Base-by-base conservation (phyloP, 139 green algal species). In the Pleodorina starrii region DNA sequence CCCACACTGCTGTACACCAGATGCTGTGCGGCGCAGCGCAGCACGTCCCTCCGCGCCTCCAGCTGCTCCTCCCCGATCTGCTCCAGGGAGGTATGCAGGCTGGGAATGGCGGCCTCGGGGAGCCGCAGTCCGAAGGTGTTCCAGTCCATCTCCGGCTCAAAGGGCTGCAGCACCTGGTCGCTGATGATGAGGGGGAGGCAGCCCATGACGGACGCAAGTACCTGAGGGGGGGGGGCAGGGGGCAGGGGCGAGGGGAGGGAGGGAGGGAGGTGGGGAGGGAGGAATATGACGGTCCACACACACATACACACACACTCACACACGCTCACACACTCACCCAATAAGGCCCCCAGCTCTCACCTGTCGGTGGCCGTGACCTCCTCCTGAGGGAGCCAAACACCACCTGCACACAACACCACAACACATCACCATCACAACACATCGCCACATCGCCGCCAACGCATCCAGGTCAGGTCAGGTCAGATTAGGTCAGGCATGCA, bases 341-440 rank as follows among this genome's bases (percentile, higher is more conserved):
- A 60, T 27, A 14, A 60, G 51, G 51, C 54, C 7, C 29, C 54
- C 54, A 66, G 54, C 54, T 25, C 54, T 5, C 23, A 93, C 88
- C 84, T 93, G 90, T 2, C 90, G 73, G 66, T 93, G 83, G 16
- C 90, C 90, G 29, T 93, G 90, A 42, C 90, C 90, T 7, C 90
- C 90, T 4, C 90, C 90, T 1, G 90, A 91, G 16, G 90, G 90
- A 9, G 90, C 81, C 43, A 93, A 73, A 66, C 90, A 93, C 80
- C 89, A 88, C 63, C 82, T 88, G 82, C 63, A 10, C 63, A 66
- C n/a, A n/a, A n/a, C n/a, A n/a, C n/a, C n/a, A n/a, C n/a, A n/a
- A n/a, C n/a, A n/a, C n/a, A n/a, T n/a, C n/a, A n/a, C n/a, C n/a
- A n/a, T n/a, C n/a, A n/a, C n/a, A n/a, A n/a, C n/a, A n/a, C n/a